Conservation (phyloP, 2,329 filamentous ascomycete genomes). For the Trichoderma guizhouense region DNA sequence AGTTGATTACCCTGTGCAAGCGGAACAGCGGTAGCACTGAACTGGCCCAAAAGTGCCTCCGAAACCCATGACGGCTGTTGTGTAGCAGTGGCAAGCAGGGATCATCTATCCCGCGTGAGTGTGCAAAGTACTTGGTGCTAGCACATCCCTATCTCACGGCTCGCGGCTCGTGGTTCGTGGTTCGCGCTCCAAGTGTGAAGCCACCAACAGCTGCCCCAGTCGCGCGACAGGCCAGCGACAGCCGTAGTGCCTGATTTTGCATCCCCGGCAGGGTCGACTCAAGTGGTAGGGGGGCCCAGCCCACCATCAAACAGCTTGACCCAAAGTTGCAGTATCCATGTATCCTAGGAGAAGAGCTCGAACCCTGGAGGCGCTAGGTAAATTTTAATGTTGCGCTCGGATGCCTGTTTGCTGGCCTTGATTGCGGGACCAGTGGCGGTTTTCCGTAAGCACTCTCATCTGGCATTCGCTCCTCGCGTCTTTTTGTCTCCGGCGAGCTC, state of each 20-base stretch:
- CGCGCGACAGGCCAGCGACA: slow-evolving; percentile 17
- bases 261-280: not conserved
- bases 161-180: slow-evolving; percentile 16
- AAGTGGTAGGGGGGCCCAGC: not conserved
- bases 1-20: not conserved
- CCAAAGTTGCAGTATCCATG: slow-evolving; percentile 1
- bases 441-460: slow-evolving; percentile 11
- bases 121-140: not conserved
- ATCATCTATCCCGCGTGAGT: not conserved
- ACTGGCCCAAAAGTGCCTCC: slow-evolving; percentile 14
- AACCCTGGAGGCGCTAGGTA: not conserved
- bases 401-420: slow-evolving; percentile 13
- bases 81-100: slow-evolving; percentile 4
- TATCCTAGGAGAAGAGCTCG: slow-evolving; percentile 12
- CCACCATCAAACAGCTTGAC: not conserved
- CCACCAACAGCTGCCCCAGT: slow-evolving; percentile 2
- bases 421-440: slow-evolving; percentile 5
- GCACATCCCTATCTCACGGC: not conserved
- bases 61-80: slow-evolving; percentile 14
- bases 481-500: not conserved
- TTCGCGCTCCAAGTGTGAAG: slow-evolving; percentile 9
- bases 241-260: slow-evolving; percentile 16
- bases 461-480: slow-evolving; percentile 6
- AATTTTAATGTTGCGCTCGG: slow-evolving; percentile 6
- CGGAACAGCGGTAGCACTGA: not conserved